Base-by-base conservation (phyloP, 2,329 filamentous ascomycete species). In the Leptodontidium sp. region DNA sequence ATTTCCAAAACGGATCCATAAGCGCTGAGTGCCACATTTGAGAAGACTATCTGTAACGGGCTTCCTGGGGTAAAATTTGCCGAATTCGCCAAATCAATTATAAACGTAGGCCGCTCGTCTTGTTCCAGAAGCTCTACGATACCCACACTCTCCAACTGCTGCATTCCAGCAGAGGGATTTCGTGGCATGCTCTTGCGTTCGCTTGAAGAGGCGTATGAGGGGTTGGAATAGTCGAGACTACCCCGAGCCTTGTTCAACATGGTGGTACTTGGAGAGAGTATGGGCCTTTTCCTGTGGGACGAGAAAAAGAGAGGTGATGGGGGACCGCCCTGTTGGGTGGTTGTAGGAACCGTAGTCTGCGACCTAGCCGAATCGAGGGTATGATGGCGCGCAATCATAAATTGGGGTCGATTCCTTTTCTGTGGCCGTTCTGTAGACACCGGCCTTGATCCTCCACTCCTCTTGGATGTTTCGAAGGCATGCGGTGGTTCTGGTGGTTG, bases 21-120 rank as follows among this genome's bases (percentile, higher is more conserved):
- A 0, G 85, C 84, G 62, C 89, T 87, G 64, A 95, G 81, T 2
- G 91, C 86, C 11, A 85, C 82, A 77, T 95, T 96, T 38, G 87
- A 86, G 77, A 91, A 94, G 0, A 93, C 73, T 8, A 93, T 84
- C 38, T 86, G 84, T 47, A 94, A 79, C 1, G 83, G 82, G 0
- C 85, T 84, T 15, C 77, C 76, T 1, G 84, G 81, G 26, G 80
- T 81, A 58, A 83, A 84, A 73, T 89, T 90, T n/a, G 81, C 78
- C 1, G 83, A 78, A 74, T 90, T 87, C 8, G 83, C 82, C 62
- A 92, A 80, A 75, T 95, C 92, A 43, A 95, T 83, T 52, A 95
- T 85, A 74, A 95, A 93, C 0, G 91, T 92, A 2, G 92, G 93
- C 58, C 93, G 84, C 61, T 91, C 87, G 77, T 96, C 93, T 72